phyloP scores from a whole-genome alignment of 1,284 basidiomycete genomes.

The Mixia osmundae region DNA sequence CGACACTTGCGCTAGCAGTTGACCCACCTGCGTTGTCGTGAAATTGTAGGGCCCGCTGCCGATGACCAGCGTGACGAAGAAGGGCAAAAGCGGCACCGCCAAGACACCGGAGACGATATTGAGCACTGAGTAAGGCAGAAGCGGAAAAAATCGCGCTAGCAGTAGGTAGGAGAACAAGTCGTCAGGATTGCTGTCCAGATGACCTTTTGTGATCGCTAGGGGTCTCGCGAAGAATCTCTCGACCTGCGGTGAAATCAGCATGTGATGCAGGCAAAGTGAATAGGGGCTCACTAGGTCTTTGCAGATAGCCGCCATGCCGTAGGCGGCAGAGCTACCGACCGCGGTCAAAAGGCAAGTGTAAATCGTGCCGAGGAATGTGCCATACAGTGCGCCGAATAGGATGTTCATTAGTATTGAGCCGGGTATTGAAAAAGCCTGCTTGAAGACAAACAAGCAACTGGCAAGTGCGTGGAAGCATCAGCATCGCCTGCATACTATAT shows the following conservation, averaged over 20 bases:
- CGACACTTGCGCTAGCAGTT: conserved; percentile 13
- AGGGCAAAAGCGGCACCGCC: conserved; percentile 15
- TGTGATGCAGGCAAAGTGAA: no score
- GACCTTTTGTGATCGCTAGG: conserved; percentile 4
- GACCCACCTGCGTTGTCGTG: conserved; percentile 15
- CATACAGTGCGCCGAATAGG: conserved; percentile 18
- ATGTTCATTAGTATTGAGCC: conserved; percentile 19
- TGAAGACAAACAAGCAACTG: conserved; percentile 17
- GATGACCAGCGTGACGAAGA: conserved; percentile 18
- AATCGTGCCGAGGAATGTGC: conserved; percentile 8
- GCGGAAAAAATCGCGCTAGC: conserved; percentile 17
- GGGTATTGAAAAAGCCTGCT: conserved; percentile 20
- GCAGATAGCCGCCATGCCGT: no score
- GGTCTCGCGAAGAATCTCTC: conserved; percentile 18
- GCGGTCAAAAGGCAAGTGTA: conserved; percentile 9
- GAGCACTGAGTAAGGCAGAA: conserved; percentile 17
- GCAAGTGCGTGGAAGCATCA: conserved; percentile 5
- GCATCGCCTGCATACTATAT: no score
- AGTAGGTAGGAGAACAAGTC: conserved; percentile 17
- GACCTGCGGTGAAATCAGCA: conserved; percentile 10
- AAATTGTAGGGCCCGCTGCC: conserved; percentile 20
- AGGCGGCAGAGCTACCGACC: conserved; percentile 5
- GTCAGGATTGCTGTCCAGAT: conserved; percentile 5
- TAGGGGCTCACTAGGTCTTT: not conserved
- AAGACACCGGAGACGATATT: conserved; percentile 19